These are phyloP conservation scores for Aspergillus transmontanensis DNA, from an alignment of 2,329 filamentous ascomycete species.

Conservation along the genomic window DNA sequence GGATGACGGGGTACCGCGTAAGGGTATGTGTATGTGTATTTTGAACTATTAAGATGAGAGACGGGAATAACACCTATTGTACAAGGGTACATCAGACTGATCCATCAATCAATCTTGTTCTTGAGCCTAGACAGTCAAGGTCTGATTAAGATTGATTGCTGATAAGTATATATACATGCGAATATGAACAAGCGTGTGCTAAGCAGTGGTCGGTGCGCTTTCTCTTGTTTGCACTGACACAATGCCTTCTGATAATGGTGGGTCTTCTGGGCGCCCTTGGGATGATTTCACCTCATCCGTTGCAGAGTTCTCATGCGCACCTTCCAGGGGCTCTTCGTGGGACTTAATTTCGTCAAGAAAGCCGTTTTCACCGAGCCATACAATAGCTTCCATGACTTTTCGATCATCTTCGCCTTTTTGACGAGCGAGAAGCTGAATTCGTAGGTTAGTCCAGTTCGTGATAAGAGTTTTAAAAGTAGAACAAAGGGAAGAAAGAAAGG, in stretches of 20 bases:
- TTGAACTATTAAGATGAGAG: neutral
- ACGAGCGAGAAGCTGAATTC: constrained; percentile 42
- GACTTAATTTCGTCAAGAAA: constrained; percentile 33
- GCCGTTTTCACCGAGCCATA: constrained; percentile 45
- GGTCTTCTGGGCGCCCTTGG: neutral
- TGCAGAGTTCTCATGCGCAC: neutral
- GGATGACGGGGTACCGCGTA: neutral
- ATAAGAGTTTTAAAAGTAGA: neutral
- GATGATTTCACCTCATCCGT: neutral
- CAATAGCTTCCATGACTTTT: constrained; percentile 45
- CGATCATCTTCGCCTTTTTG: constrained; percentile 47
- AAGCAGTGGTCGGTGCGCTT: neutral
- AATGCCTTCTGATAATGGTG: neutral
- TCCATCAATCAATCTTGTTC: neutral
- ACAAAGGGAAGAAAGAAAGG: neutral
- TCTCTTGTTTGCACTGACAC: neutral
- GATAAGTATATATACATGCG: neutral
- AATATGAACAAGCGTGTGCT: neutral
- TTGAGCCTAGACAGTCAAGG: neutral
- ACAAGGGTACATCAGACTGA: neutral
- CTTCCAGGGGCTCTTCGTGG: neutral
- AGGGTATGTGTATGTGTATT: neutral
- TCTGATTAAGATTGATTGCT: neutral
- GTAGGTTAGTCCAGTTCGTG: neutral
- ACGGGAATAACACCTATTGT: neutral